phyloP scores from a whole-genome alignment of 2,329 filamentous ascomycete species.

The Calonectria pseudoturangicola region DNA sequence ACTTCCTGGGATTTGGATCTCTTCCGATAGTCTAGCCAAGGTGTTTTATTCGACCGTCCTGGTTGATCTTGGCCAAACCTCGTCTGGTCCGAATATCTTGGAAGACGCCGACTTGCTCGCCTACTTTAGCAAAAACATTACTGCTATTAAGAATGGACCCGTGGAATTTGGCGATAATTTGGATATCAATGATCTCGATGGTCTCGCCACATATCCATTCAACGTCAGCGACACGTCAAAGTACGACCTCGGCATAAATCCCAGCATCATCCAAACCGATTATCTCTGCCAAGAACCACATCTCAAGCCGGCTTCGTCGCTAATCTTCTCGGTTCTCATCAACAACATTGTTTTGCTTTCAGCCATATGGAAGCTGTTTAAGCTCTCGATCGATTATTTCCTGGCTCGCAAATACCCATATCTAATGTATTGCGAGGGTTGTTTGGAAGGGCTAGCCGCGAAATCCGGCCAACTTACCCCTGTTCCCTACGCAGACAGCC shows the following conservation, averaged over 20 bases:
- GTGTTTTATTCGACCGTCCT: constrained; percentile 4
- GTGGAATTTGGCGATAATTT: neutral
- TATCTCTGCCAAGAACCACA: constrained; percentile 12
- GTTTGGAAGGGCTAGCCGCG: neutral
- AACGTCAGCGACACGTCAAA: neutral
- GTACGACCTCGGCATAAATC: neutral
- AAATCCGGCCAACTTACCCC: neutral
- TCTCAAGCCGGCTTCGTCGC: neutral
- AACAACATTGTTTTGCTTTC: constrained; percentile 13
- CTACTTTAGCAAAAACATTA: constrained; percentile 12
- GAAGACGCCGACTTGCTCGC: neutral
- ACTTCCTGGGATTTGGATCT: constrained; percentile 10
- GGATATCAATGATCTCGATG: neutral
- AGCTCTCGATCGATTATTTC: neutral
- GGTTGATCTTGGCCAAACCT: constrained; percentile 4
- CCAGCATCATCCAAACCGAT: neutral
- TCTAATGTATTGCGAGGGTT: constrained; percentile 10
- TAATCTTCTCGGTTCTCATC: neutral
- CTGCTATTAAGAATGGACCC: neutral
- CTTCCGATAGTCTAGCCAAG: neutral
- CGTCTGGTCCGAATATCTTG: neutral
- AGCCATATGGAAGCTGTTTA: constrained; percentile 2
- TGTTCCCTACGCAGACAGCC: neutral
- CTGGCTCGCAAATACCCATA: neutral
- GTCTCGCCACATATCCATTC: neutral